Percentiles rank a stretch among this genome's conserved stretches.
Evolutionary conservation across 2,329 filamentous ascomycete genomes (phyloP).

Genomic region (Colletotrichum gloeosporioides): DNA sequence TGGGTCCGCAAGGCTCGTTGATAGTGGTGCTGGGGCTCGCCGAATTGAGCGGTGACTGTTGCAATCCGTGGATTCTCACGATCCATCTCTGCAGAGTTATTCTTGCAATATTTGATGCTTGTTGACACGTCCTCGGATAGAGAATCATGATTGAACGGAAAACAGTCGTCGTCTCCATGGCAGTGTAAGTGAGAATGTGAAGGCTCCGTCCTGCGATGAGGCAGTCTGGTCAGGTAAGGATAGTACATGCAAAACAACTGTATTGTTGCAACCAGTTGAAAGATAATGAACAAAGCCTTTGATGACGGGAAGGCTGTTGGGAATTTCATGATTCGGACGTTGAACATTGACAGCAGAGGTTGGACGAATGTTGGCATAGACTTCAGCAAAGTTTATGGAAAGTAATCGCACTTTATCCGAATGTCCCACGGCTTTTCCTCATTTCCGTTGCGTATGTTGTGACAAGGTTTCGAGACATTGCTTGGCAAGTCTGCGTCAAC

Average conservation of each 20-base stretch:
- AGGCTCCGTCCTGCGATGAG: not conserved
- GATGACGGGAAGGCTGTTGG: not conserved
- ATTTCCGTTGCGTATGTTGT: not conserved
- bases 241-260: not conserved
- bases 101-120: not conserved
- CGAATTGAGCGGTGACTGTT: slow-evolving; percentile 16
- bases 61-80: not conserved
- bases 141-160: not conserved
- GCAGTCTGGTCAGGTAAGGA: not conserved
- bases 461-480: not conserved
- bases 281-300: not conserved
- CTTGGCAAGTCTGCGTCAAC: not conserved
- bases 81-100: not conserved
- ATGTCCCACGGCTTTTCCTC: not conserved
- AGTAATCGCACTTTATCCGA: not conserved
- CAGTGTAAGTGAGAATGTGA: not conserved
- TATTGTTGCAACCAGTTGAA: not conserved
- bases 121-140: not conserved
- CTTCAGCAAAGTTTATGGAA: not conserved
- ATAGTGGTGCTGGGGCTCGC: not conserved
- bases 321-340: not conserved
- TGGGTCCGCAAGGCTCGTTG: slow-evolving; percentile 36
- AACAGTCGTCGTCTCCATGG: not conserved
- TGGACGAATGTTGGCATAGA: not conserved
- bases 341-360: not conserved